Base-by-base conservation (phyloP, 345 rosid species). In the Eucalyptus fibrosa region DNA sequence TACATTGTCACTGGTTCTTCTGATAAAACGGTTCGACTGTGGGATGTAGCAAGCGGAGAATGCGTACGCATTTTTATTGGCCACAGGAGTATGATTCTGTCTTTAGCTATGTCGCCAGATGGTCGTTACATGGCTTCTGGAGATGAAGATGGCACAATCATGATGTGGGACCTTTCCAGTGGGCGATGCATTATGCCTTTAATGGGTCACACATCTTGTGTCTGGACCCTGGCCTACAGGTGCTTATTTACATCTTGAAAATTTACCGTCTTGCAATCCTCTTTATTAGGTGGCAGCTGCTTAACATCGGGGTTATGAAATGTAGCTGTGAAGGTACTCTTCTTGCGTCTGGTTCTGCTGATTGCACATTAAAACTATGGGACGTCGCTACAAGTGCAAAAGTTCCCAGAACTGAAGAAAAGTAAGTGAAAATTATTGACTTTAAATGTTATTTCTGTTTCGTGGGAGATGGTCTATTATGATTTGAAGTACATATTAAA, bases 101-200 rank as follows among this genome's bases (percentile, higher is more conserved):
- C 99, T 21, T 88, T 98, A 90, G 97, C 99, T 24, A 95, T 98
- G 96, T 97, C 99, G 86, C 98, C 99, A n/a, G 99, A 97, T 88
- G 99, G 99, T 86, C 96, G 96, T 37, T 96, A 95, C 89, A 95
- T 96, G 99, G 99, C 99, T 56, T 98, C 99, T 24, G 99, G 97
- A 50, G 99, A 97, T 92, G 99, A 96, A 94, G 99, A 97, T 91
- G 99, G 99, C 80, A 92, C 95, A 30, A 95, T 97, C 89, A 95
- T 96, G 99, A 96, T 96, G 98, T 98, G 99, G 99, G 99, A 97
- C 93, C 96, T 98, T 87, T 94, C 99, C 50, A 96, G 94, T 56
- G 99, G 99, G 87, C 96, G 98, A n/a, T 96, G 99, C 91, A 92
- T 98, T 88, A 96, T 96, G 8, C 99, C 99, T 92, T 92, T 98